Conservation (phyloP, 768 basidiomycete genomes). For the Chlorophyllum brunneum region DNA sequence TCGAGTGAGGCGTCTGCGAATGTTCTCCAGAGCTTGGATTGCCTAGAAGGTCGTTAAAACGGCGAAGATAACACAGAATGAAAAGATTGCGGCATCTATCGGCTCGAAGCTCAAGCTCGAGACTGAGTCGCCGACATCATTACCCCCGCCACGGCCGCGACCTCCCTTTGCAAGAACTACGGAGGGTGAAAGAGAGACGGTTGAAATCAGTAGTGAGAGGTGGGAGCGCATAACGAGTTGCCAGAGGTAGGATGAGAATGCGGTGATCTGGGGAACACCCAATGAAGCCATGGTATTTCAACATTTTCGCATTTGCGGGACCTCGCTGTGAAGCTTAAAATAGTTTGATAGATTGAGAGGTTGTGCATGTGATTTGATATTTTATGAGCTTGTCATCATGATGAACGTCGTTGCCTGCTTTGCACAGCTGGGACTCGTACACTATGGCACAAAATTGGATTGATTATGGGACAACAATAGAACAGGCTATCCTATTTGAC, state of each 20-base stretch:
- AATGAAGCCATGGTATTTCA: background rate
- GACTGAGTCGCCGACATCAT: background rate
- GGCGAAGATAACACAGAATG: slow-evolving; percentile 2
- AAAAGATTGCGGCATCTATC: slow-evolving; percentile 1
- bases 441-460: no score
- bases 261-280: no score
- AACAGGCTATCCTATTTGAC: no score
- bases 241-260: no score
- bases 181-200: background rate
- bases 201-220: background rate
- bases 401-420: no score
- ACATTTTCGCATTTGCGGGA: no score
- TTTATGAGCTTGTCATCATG: no score
- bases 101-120: slow-evolving; percentile 1
- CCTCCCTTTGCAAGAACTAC: background rate
- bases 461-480: no score
- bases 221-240: background rate
- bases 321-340: no score
- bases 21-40: background rate
- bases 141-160: background rate
- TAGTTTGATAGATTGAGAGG: background rate
- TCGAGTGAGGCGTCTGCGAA: background rate
- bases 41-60: background rate
- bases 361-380: no score
- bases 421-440: no score